A percentile compares a stretch with the other conserved stretches of the same genome.
Evolutionary conservation across 1,139 yeast genomes (phyloP).

Genomic region (Geotrichum aggregatum): DNA sequence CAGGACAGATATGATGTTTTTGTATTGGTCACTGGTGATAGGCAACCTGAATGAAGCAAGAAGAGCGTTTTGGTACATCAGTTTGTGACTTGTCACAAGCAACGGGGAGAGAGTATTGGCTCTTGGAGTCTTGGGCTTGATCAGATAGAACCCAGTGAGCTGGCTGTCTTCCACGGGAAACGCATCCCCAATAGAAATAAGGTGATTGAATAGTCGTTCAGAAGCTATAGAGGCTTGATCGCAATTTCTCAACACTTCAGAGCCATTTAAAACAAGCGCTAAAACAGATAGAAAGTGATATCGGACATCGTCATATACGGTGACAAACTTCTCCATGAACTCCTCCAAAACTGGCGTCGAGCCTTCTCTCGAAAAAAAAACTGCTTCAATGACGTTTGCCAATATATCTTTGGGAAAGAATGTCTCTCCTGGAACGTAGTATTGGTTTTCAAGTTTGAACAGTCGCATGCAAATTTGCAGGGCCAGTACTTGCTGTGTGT

Average conservation of each 20-base stretch:
- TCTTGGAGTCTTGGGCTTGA: conserved; percentile 42
- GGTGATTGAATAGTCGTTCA: conserved; percentile 20
- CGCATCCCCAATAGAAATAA: conserved; percentile 21
- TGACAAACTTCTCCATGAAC: conserved; percentile 54
- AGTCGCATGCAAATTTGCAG: conserved; percentile 62
- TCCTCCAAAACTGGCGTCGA: conserved; percentile 52
- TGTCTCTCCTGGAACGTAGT: conserved; percentile 50
- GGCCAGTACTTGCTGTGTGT: conserved; percentile 56
- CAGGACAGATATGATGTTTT: conserved; percentile 60
- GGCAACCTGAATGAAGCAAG: conserved; percentile 51
- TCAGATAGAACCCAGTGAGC: conserved; percentile 34
- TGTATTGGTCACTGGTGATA: conserved; percentile 54
- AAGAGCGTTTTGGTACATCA: conserved; percentile 69
- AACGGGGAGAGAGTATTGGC: conserved; percentile 49
- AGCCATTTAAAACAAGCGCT: conserved; percentile 20
- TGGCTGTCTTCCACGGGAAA: conserved; percentile 34
- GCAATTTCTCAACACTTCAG: conserved; percentile 10
- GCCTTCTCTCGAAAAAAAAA: conserved; percentile 42
- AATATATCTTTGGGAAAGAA: conserved; percentile 63
- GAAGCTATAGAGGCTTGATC: conserved; percentile 19
- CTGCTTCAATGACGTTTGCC: conserved; percentile 50
- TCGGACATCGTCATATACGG: conserved; percentile 40
- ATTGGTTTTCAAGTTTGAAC: conserved; percentile 55
- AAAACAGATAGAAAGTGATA: conserved; percentile 27
- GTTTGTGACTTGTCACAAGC: conserved; percentile 56